Evolutionary conservation across 1,284 basidiomycete species (phyloP), one percentile per base, ranked within the genome.

Genomic region (Xerocomus minutiporus): DNA sequence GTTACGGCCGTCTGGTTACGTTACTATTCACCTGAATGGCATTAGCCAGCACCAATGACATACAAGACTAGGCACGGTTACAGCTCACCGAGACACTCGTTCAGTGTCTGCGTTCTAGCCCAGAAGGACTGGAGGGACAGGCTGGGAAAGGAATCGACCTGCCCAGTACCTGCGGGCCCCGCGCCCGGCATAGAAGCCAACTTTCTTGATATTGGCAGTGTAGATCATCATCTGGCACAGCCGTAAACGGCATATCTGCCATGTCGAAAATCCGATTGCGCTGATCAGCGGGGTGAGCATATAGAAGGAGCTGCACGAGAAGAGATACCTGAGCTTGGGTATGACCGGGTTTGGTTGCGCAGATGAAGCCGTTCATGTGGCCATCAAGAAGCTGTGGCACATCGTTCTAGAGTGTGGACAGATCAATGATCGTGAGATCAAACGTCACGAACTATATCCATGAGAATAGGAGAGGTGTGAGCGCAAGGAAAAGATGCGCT

Each of bases 381-480:
- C 28, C 84, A 50, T 82, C 71, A 17, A 79, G 73, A 11, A 82
- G 73, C 59, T 78, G 73, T 12, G 63, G 56, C 2, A 79, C 77
- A 0, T 29, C 29, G 29, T 29, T 8, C 29, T 29, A 29, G 29
- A 29, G 35, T 36, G 15, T n/a, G 1, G 35, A 28, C 28, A 15
- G 35, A 17, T 89, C 86, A 51, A 89, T 77, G 50, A 80, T 73
- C 6, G 79, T 74, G 6, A 88, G 74, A 47, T 86, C 78, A 32
- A 7, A 20, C 20, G 20, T 20, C 20, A 20, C 20, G 2, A 20
- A 20, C 20, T 20, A 20, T 20, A 29, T 52, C 15, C 1, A 46
- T 51, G 4, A 47, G 39, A 32, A 53, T 1, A 15, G 12, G 25
- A 53, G 52, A 11, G 62, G 63, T 8, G 42, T 28, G 23, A 56